Conservation (phyloP, 139 green algal genomes). For the Auxenochlorella pyrenoidosa region DNA sequence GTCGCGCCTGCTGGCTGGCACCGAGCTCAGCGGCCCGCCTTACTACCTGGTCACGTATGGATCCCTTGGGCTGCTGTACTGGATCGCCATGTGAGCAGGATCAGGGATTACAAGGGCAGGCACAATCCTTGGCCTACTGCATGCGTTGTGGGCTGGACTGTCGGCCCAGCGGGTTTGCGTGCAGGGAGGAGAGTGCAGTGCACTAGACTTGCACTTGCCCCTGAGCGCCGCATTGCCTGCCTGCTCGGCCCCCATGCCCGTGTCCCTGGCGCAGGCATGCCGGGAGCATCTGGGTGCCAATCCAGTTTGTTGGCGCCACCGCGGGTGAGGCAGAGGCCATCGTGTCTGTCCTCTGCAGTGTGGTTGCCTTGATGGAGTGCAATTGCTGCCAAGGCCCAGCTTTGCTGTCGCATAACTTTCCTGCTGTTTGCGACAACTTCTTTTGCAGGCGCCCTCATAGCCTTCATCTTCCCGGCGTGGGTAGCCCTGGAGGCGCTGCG, state of each 20-base stretch:
- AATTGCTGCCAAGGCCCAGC: too few relatives aligned
- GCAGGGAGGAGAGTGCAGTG: too few relatives aligned
- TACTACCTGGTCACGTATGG: constrained; percentile 43
- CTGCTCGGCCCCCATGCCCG: background rate
- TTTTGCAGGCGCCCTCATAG: constrained; percentile 34
- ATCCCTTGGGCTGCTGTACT: constrained; percentile 32
- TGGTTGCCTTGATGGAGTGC: too few relatives aligned
- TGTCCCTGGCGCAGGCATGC: background rate
- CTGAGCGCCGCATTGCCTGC: background rate
- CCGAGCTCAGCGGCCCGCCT: constrained; percentile 26
- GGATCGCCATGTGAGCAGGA: constrained; percentile 6
- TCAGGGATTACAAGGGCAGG: too few relatives aligned
- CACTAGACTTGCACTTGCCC: too few relatives aligned
- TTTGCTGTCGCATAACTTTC: too few relatives aligned
- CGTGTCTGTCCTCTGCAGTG: too few relatives aligned
- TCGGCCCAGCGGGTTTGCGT: too few relatives aligned
- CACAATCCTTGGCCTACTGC: too few relatives aligned
- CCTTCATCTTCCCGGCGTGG: constrained; percentile 46
- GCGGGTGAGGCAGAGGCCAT: background rate
- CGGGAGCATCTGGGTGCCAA: constrained; percentile 43
- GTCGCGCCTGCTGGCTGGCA: constrained; percentile 19
- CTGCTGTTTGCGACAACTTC: too few relatives aligned
- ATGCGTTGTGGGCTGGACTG: too few relatives aligned
- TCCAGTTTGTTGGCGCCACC: constrained; percentile 51
- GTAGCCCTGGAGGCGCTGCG: constrained; percentile 19